Evolutionary conservation across 805 yeast species (phyloP), one percentile per base, ranked within the genome.

Genomic region (Teunomyces kruisii): DNA sequence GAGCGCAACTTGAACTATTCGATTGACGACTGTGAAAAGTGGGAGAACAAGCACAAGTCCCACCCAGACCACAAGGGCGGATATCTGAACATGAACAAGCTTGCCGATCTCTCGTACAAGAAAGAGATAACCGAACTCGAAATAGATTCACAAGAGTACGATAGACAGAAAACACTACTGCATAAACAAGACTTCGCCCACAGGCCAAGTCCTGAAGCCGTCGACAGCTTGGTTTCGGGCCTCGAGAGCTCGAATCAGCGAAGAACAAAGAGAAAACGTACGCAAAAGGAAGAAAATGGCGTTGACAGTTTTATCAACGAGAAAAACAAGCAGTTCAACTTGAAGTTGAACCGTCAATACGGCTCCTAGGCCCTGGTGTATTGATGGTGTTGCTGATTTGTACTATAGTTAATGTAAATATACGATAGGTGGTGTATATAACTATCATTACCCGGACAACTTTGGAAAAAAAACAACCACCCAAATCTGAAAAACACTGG

Each of bases 281-380:
- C 56, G 42, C 56, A 66, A 41, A 60, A 56, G 8, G 65, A 62
- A 9, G 68, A 58, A 3, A 73, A 60, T 4, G 67, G 59, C 4
- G 70, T 58, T 14, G 68, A 67, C 4, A 68, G 76, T 24, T 76
- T 67, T 60, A 79, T 87, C 57, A 86, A 84, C 58, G 88, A 83
- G 51, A 83, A 83, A 62, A 87, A 87, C 68, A 78, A 75, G 57
- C 83, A 84, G 53, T 87, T 86, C 64, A 87, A 86, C 64, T 78
- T 76, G 58, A 86, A 87, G 56, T 66, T 87, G 51, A 62, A 77
- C 37, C 68, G 90, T 27, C 80, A 80, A 49, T 82, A 80, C 53
- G 27, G 38, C 28, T 19, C 38, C 8, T 35, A 22, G 16, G 28
- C 12, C 28, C 28, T 26, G 28, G 12, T 26, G 3, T 19, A 32